phyloP scores from a whole-genome alignment of 495 filamentous ascomycete species.

The Aspergillus affinis region DNA sequence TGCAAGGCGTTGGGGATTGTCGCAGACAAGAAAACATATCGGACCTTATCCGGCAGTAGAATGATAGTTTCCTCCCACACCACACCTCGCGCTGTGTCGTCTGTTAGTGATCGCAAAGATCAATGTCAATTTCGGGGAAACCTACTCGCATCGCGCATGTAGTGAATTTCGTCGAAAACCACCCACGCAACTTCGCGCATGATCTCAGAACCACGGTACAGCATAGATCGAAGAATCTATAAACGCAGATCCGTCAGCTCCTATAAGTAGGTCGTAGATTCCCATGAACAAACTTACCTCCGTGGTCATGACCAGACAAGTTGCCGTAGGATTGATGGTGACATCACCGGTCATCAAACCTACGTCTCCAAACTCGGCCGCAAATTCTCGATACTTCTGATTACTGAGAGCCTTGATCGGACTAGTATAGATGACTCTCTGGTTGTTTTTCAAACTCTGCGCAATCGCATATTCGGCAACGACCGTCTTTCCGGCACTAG shows the following conservation, averaged over 20 bases:
- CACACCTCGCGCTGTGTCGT: conserved; percentile 69
- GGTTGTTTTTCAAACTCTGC: conserved; percentile 93
- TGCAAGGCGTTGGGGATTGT: conserved; percentile 99
- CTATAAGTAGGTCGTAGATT: background rate
- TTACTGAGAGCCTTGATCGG: conserved; percentile 98
- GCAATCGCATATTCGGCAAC: conserved; percentile 98
- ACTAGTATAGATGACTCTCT: conserved; percentile 98
- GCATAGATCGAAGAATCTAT: conserved; percentile 92
- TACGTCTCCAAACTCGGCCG: conserved; percentile 92
- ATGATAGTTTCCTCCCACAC: conserved; percentile 99
- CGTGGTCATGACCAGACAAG: conserved; percentile 98
- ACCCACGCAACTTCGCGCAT: conserved; percentile 99
- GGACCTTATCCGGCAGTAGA: conserved; percentile 92
- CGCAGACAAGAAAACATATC: conserved; percentile 95
- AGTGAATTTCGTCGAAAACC: conserved; percentile 97
- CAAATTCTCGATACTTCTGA: conserved; percentile 97
- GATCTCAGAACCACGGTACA: conserved; percentile 97
- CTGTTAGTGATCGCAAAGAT: conserved; percentile 11
- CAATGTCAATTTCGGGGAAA: background rate
- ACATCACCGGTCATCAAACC: conserved; percentile 99
- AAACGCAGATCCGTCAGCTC: conserved; percentile 6
- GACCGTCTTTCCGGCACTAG: conserved; percentile 96
- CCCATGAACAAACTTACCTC: conserved; percentile 47
- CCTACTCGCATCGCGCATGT: conserved; percentile 82
- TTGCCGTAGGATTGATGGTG: conserved; percentile 97